phyloP scores from a whole-genome alignment of 169 alveolate genomes.

The Ichthyophthirius multifiliis region DNA sequence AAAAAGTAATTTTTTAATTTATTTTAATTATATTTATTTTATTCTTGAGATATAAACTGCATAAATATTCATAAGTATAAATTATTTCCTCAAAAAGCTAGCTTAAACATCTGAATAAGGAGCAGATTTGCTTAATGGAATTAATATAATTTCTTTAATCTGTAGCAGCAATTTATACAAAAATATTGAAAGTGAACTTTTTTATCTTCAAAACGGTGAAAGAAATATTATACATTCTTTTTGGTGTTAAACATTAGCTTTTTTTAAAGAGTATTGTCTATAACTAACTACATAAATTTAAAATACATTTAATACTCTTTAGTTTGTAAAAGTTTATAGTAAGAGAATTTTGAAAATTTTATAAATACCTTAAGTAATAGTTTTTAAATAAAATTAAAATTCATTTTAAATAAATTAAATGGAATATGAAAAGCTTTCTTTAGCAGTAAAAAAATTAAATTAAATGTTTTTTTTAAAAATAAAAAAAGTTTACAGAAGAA shows the following conservation, averaged over 20 bases:
- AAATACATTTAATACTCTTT: not conserved
- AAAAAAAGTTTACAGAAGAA: not conserved
- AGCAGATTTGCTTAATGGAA: not conserved
- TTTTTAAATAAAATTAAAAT: not conserved
- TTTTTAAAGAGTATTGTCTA: not conserved
- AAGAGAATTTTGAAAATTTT: not conserved
- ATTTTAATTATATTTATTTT: not conserved
- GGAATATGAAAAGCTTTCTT: slow-evolving; percentile 5
- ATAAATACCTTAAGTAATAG: not conserved
- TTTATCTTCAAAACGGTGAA: not conserved
- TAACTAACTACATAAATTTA: not conserved
- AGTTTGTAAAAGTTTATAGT: not conserved
- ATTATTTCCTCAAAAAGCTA: not conserved
- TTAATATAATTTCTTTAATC: not conserved
- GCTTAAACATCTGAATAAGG: not conserved
- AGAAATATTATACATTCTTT: slow-evolving; percentile 6
- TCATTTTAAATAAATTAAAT: not conserved
- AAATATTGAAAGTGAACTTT: not conserved
- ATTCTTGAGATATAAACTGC: not conserved
- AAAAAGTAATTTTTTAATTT: not conserved
- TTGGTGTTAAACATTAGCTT: not conserved
- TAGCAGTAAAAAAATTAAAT: not conserved
- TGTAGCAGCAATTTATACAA: not conserved
- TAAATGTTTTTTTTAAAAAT: not conserved
- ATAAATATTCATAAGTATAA: not conserved